Evolutionary conservation across 129 eudicot species (phyloP).

Genomic region (Heracleum sosnowskyi): DNA sequence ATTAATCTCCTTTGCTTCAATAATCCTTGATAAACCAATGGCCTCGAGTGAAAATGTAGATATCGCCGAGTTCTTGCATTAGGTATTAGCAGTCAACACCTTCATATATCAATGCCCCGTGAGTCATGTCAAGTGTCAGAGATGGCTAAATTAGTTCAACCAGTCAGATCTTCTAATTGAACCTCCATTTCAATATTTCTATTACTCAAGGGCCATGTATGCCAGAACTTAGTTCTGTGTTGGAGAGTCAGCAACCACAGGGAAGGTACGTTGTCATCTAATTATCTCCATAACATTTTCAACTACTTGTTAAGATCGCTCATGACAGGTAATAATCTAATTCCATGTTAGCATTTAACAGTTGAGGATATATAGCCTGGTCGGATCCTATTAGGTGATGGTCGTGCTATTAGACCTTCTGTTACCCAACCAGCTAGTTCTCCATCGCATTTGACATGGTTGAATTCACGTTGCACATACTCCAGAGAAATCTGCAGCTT

Average conservation of each 20-base stretch:
- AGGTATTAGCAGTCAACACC: background rate
- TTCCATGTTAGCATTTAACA: slow-evolving; percentile 1
- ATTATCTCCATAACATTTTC: background rate
- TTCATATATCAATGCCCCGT: background rate
- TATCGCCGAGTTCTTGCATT: background rate
- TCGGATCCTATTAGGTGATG: slow-evolving; percentile 64
- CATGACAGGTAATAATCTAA: background rate
- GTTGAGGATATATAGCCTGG: slow-evolving; percentile 29
- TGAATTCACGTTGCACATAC: slow-evolving; percentile 68
- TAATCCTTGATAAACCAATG: background rate
- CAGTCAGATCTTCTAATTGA: background rate
- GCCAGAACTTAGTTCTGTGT: background rate
- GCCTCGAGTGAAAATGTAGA: background rate
- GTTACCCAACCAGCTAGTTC: slow-evolving; percentile 77
- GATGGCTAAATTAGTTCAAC: background rate
- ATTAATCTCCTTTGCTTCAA: background rate
- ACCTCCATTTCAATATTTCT: background rate
- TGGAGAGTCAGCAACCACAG: background rate
- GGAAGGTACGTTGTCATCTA: background rate
- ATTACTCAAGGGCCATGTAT: background rate
- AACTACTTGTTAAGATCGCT: background rate
- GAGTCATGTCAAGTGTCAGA: background rate
- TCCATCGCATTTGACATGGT: slow-evolving; percentile 73
- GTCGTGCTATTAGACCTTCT: slow-evolving; percentile 91
- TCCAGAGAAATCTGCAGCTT: slow-evolving; percentile 76